Conservation (phyloP, 163 green algal species). For the Scenedesmus sp. region DNA sequence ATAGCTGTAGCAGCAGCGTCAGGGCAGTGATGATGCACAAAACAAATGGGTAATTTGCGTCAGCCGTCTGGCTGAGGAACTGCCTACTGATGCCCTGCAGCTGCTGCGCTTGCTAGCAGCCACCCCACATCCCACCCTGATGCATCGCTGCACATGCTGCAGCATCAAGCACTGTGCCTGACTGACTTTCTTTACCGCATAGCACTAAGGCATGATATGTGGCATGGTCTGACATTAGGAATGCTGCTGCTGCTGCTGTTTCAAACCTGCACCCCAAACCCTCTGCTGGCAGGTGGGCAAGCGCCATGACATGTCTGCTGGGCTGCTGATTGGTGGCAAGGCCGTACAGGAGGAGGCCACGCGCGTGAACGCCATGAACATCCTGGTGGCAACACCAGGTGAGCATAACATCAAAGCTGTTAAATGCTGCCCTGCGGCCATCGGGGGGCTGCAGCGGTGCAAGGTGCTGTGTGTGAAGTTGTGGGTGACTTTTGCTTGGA, state of each 20-base stretch:
- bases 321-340: conserved; percentile 96
- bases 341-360: conserved; percentile 88
- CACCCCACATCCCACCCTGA: neutral
- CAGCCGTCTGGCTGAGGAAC: conserved; percentile 43
- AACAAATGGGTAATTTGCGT: conserved; percentile 53
- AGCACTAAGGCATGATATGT: neutral
- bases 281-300: conserved; percentile 65
- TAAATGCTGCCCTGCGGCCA: neutral
- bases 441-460: neutral
- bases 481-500: neutral
- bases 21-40: conserved; percentile 15
- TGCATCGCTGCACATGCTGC: neutral
- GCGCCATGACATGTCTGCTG: conserved; percentile 76
- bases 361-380: conserved; percentile 84
- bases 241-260: conserved; percentile 32
- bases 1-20: neutral
- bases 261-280: neutral
- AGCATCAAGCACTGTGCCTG: neutral
- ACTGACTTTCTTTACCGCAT: neutral
- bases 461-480: neutral
- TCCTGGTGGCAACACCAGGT: conserved; percentile 91
- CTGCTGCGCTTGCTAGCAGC: neutral
- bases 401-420: neutral
- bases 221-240: neutral
- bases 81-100: conserved; percentile 33